Evolutionary conservation across 208 protist species (phyloP), one percentile per base, ranked within the genome.

Genomic region (Acanthamoeba culbertsoni): DNA sequence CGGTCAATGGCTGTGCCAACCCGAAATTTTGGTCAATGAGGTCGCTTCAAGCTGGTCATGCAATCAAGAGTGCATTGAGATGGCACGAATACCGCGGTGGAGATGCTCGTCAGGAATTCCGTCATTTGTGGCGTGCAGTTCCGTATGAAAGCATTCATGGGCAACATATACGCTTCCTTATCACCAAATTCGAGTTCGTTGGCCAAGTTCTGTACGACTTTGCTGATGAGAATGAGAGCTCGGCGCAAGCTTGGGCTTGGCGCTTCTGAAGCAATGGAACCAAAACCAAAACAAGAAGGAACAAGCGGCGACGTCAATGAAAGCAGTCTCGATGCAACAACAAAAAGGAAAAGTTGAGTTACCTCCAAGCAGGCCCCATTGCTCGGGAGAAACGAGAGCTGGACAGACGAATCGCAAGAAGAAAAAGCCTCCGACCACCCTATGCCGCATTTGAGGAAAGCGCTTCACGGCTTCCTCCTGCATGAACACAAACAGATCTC

Each of bases 351-450:
- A 26, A 23, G 3, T 42, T 43, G 51, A 0, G 33, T 16, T 92
- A 92, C 86, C 23, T 20, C 1, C 6, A 3, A 92, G 6, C 14
- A 92, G 42, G 1, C 35, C 62, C 40, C 43, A 79, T 16, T 77
- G 86, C 28, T 92, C 86, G 10, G 86, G 86, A 0, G 86, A 33
- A 0, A 92, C 86, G 35, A 92, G 40, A 2, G 86, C 86, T 20
- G 86, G 86, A 45, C 86, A 92, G 59, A 92, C 23, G 63, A 92
- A 92, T 18, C 86, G 86, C 10, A 92, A 18, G 59, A 92, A 92
- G 86, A 92, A 92, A 59, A 92, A 92, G 7, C 86, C 86, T 33
- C 86, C 86, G 26, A 92, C 62, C 16, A 92, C 86, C 28, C 33
- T 92, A 40, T 92, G 35, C 86, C 77, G 46, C 59, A 79, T 71